These are phyloP conservation scores for Mucor racemosus DNA, from an alignment of 371 early-diverging fungal species.

Conservation along the genomic window DNA sequence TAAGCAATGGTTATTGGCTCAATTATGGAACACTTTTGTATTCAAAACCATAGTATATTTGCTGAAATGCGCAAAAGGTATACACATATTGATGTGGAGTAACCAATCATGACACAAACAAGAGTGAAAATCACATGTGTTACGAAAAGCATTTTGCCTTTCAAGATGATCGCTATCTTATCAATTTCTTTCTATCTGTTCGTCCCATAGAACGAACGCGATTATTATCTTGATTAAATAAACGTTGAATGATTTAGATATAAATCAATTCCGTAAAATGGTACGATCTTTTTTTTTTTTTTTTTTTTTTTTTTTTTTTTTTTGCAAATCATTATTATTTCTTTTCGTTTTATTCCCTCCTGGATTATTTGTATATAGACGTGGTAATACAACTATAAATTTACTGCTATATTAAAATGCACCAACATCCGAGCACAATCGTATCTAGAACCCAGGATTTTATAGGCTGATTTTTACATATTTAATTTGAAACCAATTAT, in stretches of 20 bases:
- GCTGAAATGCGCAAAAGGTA: not conserved
- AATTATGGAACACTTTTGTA: not conserved
- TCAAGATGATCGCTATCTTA: not conserved
- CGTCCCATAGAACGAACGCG: not conserved
- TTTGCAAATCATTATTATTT: too few species aligned
- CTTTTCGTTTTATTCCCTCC: not conserved
- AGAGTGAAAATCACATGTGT: slow-evolving; percentile 2
- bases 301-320: not conserved
- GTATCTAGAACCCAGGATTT: not conserved
- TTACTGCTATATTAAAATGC: not conserved
- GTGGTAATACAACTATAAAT: not conserved
- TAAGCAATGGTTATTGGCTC: not conserved
- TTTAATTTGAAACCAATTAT: not conserved
- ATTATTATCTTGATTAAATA: not conserved
- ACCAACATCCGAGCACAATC: not conserved
- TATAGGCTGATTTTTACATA: not conserved
- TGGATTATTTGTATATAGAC: not conserved
- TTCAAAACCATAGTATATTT: too few species aligned
- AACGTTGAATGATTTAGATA: not conserved
- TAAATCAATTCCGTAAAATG: not conserved
- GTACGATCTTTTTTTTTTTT: not conserved
- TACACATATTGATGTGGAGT: not conserved
- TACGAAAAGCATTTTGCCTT: not conserved
- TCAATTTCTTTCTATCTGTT: not conserved
- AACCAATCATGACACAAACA: not conserved